Base-by-base conservation (phyloP, 139 green algal genomes). In the Chlorella sorokiniana region DNA sequence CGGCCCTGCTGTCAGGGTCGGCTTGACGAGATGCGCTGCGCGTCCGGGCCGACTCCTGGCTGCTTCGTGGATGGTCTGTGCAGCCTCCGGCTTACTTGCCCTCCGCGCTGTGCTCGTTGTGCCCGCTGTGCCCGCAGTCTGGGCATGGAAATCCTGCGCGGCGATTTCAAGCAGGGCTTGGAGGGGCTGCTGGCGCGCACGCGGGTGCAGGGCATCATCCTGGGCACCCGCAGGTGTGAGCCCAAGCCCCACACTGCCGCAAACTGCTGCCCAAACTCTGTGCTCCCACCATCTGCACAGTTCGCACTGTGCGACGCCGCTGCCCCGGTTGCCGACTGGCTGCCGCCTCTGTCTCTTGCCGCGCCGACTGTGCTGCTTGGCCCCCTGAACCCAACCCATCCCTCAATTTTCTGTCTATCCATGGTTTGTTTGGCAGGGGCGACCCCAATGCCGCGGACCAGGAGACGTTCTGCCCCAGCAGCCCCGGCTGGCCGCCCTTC, bases 401-500 rank as follows among this genome's bases (percentile, higher is more conserved):
- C n/a, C n/a, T n/a, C n/a, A n/a, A n/a, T n/a, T n/a, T 59, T 59
- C 16, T 59, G 11, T 59, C 48, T 59, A 16, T 25, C 16, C 18
- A 29, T 65, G 56, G 56, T n/a, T 7, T 71, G 16, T 52, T 14
- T 7, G 35, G 80, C 85, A 95, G 93, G 48, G 90, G 91, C 22
- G 95, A 98, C 85, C 95, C 95, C 23, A 98, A 98, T 67, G 92
- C 92, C 1, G 75, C 79, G 8, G 91, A 88, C 31, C 94, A 98
- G 84, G 92, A 95, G 31, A 89, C 88, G n/a, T 99, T 98, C 84
- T 96, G 92, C 59, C 95, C 96, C 31, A 94, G 84, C 82, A 92
- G 75, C 45, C 72, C 85, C 1, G 96, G 92, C 73, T 99, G 96
- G 96, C 96, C 96, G 18, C 80, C 93, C 69, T 99, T 99, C 90